Base-by-base conservation (phyloP, 1,139 yeast genomes). In the Spencermartinsiella ligniputridi region DNA sequence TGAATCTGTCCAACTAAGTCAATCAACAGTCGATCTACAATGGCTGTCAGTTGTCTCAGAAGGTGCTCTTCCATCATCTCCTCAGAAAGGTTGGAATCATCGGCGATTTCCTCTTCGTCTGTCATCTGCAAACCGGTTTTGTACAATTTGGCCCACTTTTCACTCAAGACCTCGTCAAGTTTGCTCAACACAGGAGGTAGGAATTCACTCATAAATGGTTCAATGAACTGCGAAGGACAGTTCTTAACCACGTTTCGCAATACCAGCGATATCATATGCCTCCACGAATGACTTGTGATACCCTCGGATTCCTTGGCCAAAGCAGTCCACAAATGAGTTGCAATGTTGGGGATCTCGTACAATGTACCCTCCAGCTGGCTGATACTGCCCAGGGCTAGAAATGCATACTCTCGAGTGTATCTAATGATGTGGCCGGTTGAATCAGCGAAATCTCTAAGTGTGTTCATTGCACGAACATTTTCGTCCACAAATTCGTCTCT, bases 11-110 rank as follows among this genome's bases (percentile, higher is more conserved):
- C 95, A 24, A 86, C 86, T 45, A 89, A 73, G 62, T 92, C 98
- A 69, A 92, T 87, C 53, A 92, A 67, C 57, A 90, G 74, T 50
- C 97, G 71, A 36, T 86, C 96, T n/a, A 87, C 89, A 4, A 95
- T 89, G 1, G 96, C 96, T 0, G 97, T 89, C 44, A 92, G 74
- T 63, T 92, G 97, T 52, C 98, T 73, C 51, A 92, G 71, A 73
- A 92, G 75, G 63, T 92, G 96, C 62, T 92, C 98, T 55, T 92
- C 97, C 86, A 92, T 84, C 95, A 92, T 92, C 62, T 92, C 98
- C 59, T 90, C 97, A n/a, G 94, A 83, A 56, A 94, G 72, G 15
- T 88, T 83, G 47, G 83, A 94, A 55, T 87, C 95, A 50, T 82
- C 86, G 8, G 32, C n/a, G 15, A 27, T 27, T 27, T 27, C 32